Base-by-base conservation (phyloP, 106 monocot genomes). In the Dioscorea zingiberensis region DNA sequence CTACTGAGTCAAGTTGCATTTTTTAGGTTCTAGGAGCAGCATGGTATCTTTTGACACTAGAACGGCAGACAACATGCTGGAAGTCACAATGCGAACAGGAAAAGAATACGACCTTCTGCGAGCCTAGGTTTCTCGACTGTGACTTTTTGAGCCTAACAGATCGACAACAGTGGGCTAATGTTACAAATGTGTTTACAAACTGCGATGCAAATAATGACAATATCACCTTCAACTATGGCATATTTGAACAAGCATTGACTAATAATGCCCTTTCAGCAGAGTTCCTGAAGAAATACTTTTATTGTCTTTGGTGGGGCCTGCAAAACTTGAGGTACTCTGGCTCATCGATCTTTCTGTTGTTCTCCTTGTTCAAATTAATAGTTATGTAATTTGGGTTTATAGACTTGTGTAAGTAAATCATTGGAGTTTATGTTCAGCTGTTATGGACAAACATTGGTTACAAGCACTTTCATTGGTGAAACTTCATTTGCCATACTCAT, bases 231-330 rank as follows among this genome's bases (percentile, higher is more conserved):
- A 56, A 77, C 19, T 94, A 58, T 62, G 94, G 94, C 32, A 90
- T 90, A 64, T 89, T 85, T 63, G 0, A 2, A 32, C 26, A 68
- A 54, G 87, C 83, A 60, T 72, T 94, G 63, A 64, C 63, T 4
- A 78, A 77, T 55, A 68, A 74, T 65, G 83, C 78, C 58, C 73
- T 83, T 18, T 80, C 84, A 19, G 24, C 80, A 14, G 47, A 32
- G 19, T 94, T 94, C 54, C 32, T 85, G 21, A 71, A 48, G 49
- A 90, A 87, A 57, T 94, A 85, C 56, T 83, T 94, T 32, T 94
- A 78, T 78, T 87, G 84, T 21, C 80, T 94, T 61, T 94, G 94
- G 94, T 94, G 94, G 94, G 94, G 94, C 44, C 74, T 94, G 68
- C 94, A 91, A 66, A 85, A 83, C 67, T 63, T 94, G 48, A 91